These are phyloP conservation scores for Aspergillus sclerotiicarbonarius DNA, from an alignment of 495 filamentous ascomycete genomes.

Conservation along the genomic window DNA sequence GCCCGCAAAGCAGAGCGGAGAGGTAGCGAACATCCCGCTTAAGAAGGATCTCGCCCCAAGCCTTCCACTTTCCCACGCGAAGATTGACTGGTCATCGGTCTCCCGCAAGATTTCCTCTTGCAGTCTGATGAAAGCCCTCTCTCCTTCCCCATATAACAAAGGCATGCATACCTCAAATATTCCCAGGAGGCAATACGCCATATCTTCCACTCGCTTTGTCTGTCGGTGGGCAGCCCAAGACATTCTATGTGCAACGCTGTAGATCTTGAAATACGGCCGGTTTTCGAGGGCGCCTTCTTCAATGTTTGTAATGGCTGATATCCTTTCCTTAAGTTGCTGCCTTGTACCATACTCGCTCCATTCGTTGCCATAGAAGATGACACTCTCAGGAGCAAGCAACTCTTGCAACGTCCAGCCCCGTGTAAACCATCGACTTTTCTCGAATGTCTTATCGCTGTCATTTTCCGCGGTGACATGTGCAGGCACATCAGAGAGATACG, in stretches of 20 bases:
- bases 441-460: neutral
- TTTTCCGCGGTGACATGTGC: constrained; percentile 19
- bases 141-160: constrained; percentile 43
- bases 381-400: constrained; percentile 15
- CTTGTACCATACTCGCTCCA: constrained; percentile 28
- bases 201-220: constrained; percentile 36
- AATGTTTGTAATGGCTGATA: constrained; percentile 28
- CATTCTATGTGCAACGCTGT: constrained; percentile 35
- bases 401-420: constrained; percentile 31
- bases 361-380: constrained; percentile 24
- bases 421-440: constrained; percentile 20
- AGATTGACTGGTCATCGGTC: constrained; percentile 9
- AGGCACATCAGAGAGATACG: constrained; percentile 29
- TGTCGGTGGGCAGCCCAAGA: constrained; percentile 33
- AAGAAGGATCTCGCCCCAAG: too few relatives aligned
- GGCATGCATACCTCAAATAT: constrained; percentile 47
- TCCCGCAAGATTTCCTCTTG: constrained; percentile 31
- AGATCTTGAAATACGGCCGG: too few relatives aligned
- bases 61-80: neutral
- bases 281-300: neutral
- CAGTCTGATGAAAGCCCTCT: constrained; percentile 29
- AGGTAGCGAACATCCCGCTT: too few relatives aligned
- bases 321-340: constrained; percentile 16
- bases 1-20: too few relatives aligned
- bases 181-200: constrained; percentile 43